Percentiles rank a stretch among this genome's conserved stretches.
Conservation (phyloP, 306 rosid genomes). For the Trifolium pratense region DNA sequence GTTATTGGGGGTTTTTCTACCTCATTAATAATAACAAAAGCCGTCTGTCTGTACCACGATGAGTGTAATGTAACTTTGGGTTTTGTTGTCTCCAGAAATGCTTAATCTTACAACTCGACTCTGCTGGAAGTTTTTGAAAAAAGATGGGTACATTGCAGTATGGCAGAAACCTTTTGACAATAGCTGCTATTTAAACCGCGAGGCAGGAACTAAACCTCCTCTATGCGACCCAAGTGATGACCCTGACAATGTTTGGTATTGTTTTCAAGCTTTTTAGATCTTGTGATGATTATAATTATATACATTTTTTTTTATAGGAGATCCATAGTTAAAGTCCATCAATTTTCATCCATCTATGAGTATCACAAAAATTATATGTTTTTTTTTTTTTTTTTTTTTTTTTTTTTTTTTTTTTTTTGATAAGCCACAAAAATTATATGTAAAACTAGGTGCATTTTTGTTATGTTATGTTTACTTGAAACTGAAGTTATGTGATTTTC, state of each 20-base stretch:
- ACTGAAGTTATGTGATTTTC: too few species aligned
- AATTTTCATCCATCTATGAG: conserved; percentile 4
- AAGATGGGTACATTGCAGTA: conserved; percentile 84
- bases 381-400: too few species aligned
- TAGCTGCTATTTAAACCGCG: conserved; percentile 73
- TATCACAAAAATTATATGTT: conserved; percentile 9
- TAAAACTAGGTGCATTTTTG: too few species aligned
- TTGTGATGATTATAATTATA: conserved; percentile 23
- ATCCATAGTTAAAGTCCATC: background rate
- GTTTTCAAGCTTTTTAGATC: conserved; percentile 38
- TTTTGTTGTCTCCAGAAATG: conserved; percentile 70
- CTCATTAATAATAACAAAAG: conserved; percentile 17
- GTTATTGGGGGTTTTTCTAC: conserved; percentile 28
- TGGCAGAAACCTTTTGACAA: conserved; percentile 84
- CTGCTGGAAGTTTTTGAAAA: conserved; percentile 89
- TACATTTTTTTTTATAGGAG: conserved; percentile 20
- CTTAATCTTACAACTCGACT: conserved; percentile 84
- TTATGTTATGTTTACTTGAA: too few species aligned
- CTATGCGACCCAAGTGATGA: conserved; percentile 77
- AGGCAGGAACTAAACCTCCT: conserved; percentile 78
- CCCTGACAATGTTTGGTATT: conserved; percentile 88
- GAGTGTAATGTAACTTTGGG: conserved; percentile 29
- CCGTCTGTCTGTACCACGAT: conserved; percentile 13
- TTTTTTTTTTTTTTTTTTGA: too few species aligned
- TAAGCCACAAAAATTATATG: too few species aligned